Evolutionary conservation across 805 yeast genomes (phyloP).

Genomic region (Barnettozyma salicaria): DNA sequence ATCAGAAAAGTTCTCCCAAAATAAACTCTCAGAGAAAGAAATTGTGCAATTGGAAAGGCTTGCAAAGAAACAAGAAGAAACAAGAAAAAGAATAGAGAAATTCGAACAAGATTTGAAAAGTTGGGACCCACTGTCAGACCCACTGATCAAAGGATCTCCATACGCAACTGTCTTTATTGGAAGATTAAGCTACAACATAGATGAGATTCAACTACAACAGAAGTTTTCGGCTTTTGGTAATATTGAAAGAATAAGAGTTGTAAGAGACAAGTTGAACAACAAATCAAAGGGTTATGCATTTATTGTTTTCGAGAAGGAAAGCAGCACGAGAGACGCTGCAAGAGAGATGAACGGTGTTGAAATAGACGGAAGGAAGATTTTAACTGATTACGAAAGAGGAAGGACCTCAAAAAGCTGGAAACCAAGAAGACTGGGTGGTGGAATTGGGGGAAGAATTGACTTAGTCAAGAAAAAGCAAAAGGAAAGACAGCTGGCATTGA

Average conservation of each 20-base stretch:
- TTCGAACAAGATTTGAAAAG: conserved; percentile 31
- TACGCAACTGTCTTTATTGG: conserved; percentile 73
- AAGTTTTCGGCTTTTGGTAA: conserved; percentile 62
- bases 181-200: conserved; percentile 55
- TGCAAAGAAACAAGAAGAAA: conserved; percentile 24
- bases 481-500: conserved; percentile 6
- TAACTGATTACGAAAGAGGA: conserved; percentile 73
- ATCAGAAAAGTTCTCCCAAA: conserved; percentile 13
- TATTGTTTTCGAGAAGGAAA: conserved; percentile 56
- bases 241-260: conserved; percentile 55
- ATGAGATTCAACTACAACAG: conserved; percentile 63
- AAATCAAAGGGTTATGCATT: conserved; percentile 82
- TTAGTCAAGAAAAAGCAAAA: conserved; percentile 29
- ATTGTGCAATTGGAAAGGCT: conserved; percentile 27
- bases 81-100: conserved; percentile 20
- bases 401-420: conserved; percentile 60
- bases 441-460: conserved; percentile 81
- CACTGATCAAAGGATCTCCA: conserved; percentile 64
- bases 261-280: conserved; percentile 44
- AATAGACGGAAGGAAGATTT: conserved; percentile 47
- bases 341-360: conserved; percentile 48
- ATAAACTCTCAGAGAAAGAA: conserved; percentile 24
- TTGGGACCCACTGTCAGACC: conserved; percentile 56
- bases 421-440: conserved; percentile 82
- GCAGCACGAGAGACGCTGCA: conserved; percentile 56